These are phyloP conservation scores for Penicillium sp. DNA, from an alignment of 2,329 filamentous ascomycete genomes.

Conservation along the genomic window DNA sequence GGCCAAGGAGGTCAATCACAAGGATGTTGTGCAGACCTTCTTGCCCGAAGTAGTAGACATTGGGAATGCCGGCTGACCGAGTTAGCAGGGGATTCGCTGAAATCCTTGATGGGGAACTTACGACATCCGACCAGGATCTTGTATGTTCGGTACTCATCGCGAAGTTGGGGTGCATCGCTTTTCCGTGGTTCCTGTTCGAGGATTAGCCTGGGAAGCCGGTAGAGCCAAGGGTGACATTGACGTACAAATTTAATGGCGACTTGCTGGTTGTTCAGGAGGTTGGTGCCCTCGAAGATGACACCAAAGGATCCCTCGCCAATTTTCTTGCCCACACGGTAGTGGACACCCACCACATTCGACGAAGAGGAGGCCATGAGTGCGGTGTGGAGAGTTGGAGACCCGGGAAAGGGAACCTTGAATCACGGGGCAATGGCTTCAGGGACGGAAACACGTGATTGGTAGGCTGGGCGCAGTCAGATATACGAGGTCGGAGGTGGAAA, in stretches of 20 bases:
- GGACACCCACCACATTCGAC: slow-evolving; percentile 96
- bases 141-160: slow-evolving; percentile 98
- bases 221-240: slow-evolving; percentile 30
- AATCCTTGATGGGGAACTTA: slow-evolving; percentile 58
- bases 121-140: slow-evolving; percentile 99
- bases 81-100: slow-evolving; percentile 35
- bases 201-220: slow-evolving; percentile 23
- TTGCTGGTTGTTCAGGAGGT: slow-evolving; percentile 97
- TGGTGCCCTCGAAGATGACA: slow-evolving; percentile 98
- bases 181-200: slow-evolving; percentile 85
- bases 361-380: slow-evolving; percentile 76
- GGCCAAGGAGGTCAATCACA: slow-evolving; percentile 93
- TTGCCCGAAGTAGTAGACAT: slow-evolving; percentile 99
- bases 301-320: slow-evolving; percentile 98
- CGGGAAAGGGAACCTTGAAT: slow-evolving; percentile 20
- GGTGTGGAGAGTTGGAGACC: slow-evolving; percentile 8
- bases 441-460: slow-evolving; percentile 22
- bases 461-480: slow-evolving; percentile 20
- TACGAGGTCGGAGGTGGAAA: background rate
- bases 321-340: slow-evolving; percentile 99
- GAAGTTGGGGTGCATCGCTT: slow-evolving; percentile 94
- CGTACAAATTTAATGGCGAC: slow-evolving; percentile 98
- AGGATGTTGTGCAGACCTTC: slow-evolving; percentile 98
- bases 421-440: slow-evolving; percentile 20
- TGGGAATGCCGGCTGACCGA: slow-evolving; percentile 84